phyloP scores from a whole-genome alignment of 1,284 basidiomycete species.

The Apiotrichum domesticum region DNA sequence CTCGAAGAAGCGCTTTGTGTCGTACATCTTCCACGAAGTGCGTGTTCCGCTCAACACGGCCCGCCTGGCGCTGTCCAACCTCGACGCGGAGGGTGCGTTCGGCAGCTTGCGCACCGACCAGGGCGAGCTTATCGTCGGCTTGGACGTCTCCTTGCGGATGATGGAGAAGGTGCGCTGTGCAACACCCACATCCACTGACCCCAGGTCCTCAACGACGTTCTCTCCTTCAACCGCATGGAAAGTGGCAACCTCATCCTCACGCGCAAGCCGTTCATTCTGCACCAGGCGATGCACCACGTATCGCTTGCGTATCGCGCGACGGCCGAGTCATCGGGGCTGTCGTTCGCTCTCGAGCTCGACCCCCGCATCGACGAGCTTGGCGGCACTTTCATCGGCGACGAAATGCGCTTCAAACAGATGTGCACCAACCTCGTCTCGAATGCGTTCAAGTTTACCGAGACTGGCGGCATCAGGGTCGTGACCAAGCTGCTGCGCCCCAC shows the following conservation, averaged over 20 bases:
- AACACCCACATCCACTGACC: no score
- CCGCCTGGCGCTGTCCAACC: conserved; percentile 78
- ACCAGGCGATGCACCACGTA: conserved; percentile 74
- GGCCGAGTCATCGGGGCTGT: conserved; percentile 61
- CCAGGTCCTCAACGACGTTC: conserved; percentile 67
- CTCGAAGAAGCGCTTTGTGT: conserved; percentile 69
- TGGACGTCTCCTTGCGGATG: conserved; percentile 76
- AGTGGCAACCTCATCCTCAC: conserved; percentile 39
- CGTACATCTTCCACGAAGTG: conserved; percentile 62
- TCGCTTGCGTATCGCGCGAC: conserved; percentile 69
- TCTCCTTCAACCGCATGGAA: conserved; percentile 52
- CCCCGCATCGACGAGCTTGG: conserved; percentile 62
- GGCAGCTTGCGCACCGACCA: conserved; percentile 32
- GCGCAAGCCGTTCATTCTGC: conserved; percentile 69
- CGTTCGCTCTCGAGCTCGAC: conserved; percentile 62
- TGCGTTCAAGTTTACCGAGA: conserved; percentile 61
- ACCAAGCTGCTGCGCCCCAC: conserved; percentile 33
- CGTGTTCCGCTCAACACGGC: conserved; percentile 87
- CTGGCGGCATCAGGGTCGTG: conserved; percentile 50
- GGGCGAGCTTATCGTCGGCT: conserved; percentile 43
- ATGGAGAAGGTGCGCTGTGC: conserved; percentile 47
- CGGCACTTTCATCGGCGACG: conserved; percentile 49
- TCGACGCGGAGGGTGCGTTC: conserved; percentile 58
- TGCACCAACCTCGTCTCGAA: conserved; percentile 51
- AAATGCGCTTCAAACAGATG: conserved; percentile 69